Evolutionary conservation across 1,284 basidiomycete species (phyloP), one percentile per base, ranked within the genome.

Genomic region (Coriolopsis trogii): DNA sequence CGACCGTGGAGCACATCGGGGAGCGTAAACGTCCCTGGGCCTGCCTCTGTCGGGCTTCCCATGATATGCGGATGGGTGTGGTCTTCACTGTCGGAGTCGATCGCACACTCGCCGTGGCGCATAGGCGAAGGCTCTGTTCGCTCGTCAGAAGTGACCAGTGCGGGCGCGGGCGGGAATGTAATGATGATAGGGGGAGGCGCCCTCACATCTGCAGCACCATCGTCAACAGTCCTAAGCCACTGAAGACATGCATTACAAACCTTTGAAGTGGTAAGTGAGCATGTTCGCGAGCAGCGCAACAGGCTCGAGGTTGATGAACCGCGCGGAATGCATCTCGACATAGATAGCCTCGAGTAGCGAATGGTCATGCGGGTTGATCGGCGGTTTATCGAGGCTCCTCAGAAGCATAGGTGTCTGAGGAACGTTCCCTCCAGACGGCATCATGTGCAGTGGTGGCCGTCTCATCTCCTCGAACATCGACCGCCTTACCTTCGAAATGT

Each of bases 251-350:
- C n/a, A 21, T 4, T 23, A 34, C 70, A 51, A 49, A 83, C 86
- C 81, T 70, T 74, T 77, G 61, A 89, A 85, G 67, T 85, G 78
- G 46, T 80, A 59, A 12, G 77, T 74, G 15, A 89, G 64, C 4
- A 74, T 71, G 56, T 82, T 84, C n/a, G 75, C 70, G 41, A 89
- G 65, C 30, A 88, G 56, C 2, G 84, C 81, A 15, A 87, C 63
- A 1, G 86, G 86, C 20, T 78, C 70, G 2, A 80, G 67, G 61
- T 88, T 89, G 61, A 89, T 82, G 59, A 86, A 88, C 28, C 84
- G 69, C 6, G 78, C 72, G 3, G 77, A 76, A 31, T 87, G 82
- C 80, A 86, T 84, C 59, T 85, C 81, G 28, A 70, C 73, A 68
- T 87, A 88, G n/a, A 87, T 83, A 39, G 69, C 68, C 57, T 85